Evolutionary conservation across 805 yeast genomes (phyloP).

Genomic region (Schwanniomyces pseudopolymorphus): DNA sequence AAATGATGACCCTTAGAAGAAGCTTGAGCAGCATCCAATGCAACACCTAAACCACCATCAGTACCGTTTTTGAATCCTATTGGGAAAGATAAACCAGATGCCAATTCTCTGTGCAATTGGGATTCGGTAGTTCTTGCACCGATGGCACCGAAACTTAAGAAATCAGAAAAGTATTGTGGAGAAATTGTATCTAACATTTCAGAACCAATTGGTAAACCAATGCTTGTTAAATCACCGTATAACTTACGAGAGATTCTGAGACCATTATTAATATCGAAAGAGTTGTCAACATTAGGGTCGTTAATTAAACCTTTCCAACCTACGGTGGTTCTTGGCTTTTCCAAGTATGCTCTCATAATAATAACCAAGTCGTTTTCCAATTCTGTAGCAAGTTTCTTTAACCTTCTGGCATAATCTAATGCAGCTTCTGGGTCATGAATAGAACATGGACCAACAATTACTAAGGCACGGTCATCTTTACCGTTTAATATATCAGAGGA

Average conservation of each 20-base stretch:
- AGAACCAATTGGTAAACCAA: slow-evolving; percentile 81
- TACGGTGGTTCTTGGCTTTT: slow-evolving; percentile 97
- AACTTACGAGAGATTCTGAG: slow-evolving; percentile 81
- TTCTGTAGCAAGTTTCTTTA: slow-evolving; percentile 67
- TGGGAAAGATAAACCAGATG: slow-evolving; percentile 98
- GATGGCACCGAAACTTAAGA: slow-evolving; percentile 92
- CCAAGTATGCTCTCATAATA: slow-evolving; percentile 96
- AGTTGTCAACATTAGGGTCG: slow-evolving; percentile 91
- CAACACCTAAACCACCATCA: slow-evolving; percentile 90
- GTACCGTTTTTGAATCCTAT: slow-evolving; percentile 98
- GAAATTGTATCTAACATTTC: slow-evolving; percentile 98
- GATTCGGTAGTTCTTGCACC: slow-evolving; percentile 99
- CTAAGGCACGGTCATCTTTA: slow-evolving; percentile 77
- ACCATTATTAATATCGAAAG: slow-evolving; percentile 95
- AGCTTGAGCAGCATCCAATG: slow-evolving; percentile 91
- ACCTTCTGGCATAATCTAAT: slow-evolving; percentile 75
- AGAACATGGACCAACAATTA: slow-evolving; percentile 96
- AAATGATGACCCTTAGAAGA: slow-evolving; percentile 92
- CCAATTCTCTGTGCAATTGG: slow-evolving; percentile 94
- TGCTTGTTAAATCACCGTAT: slow-evolving; percentile 74
- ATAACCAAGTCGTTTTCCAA: slow-evolving; percentile 74
- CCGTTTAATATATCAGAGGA: slow-evolving; percentile 73
- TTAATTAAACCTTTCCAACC: slow-evolving; percentile 99
- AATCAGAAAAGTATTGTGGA: slow-evolving; percentile 91
- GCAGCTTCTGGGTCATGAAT: slow-evolving; percentile 91